Conservation (phyloP, 2,329 filamentous ascomycete species). For the Aureobasidium melanogenum region DNA sequence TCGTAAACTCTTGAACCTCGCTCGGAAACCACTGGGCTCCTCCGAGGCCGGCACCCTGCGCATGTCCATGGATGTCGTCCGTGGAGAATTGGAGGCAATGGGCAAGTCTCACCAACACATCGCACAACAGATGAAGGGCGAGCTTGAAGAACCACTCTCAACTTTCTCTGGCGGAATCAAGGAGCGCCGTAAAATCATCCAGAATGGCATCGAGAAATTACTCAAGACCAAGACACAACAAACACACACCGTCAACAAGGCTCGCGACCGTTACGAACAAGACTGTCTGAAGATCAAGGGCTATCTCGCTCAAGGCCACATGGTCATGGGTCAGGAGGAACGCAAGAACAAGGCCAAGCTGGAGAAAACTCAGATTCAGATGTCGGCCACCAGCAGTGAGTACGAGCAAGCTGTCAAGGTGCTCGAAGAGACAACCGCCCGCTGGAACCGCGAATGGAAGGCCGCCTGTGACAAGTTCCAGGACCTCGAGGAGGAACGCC, state of each 20-base stretch:
- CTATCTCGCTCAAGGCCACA: conserved; percentile 95
- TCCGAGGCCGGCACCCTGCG: conserved; percentile 77
- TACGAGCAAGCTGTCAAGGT: conserved; percentile 91
- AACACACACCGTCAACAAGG: conserved; percentile 85
- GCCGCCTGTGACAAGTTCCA: conserved; percentile 96
- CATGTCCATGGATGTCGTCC: conserved; percentile 75
- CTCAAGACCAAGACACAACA: conserved; percentile 90
- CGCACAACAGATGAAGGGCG: conserved; percentile 88
- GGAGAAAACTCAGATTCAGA: conserved; percentile 95
- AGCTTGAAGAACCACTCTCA: conserved; percentile 84
- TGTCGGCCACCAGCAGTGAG: conserved; percentile 82
- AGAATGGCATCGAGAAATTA: conserved; percentile 86
- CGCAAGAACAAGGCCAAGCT: conserved; percentile 97
- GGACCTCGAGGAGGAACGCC: conserved; percentile 90
- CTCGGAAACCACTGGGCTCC: conserved; percentile 81
- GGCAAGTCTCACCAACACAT: conserved; percentile 87
- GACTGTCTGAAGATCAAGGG: conserved; percentile 98
- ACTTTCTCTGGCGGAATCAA: conserved; percentile 95
- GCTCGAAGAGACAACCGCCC: conserved; percentile 84
- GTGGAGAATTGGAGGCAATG: conserved; percentile 85
- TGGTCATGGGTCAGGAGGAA: conserved; percentile 99
- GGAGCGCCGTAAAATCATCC: conserved; percentile 91
- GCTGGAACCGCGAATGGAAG: conserved; percentile 99
- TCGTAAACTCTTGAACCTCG: conserved; percentile 75
- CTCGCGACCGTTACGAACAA: conserved; percentile 90